A percentile compares a stretch with the other conserved stretches of the same genome.
Evolutionary conservation across 495 filamentous ascomycete genomes (phyloP).

Genomic region (Neurospora sp.): DNA sequence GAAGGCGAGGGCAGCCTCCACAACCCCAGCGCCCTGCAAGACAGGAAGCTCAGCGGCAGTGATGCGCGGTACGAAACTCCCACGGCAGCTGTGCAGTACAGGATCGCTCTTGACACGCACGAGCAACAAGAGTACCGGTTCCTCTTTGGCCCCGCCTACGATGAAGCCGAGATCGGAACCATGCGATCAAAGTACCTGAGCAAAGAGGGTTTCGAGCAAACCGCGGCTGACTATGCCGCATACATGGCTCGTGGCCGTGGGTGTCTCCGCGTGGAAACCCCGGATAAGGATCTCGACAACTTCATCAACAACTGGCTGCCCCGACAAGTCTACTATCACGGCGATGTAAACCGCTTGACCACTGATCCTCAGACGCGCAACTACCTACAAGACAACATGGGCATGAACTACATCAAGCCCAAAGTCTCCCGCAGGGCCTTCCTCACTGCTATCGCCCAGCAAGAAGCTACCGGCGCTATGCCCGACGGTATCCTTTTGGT

Average conservation of each 20-base stretch:
- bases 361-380: constrained; percentile 50
- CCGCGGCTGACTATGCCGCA: constrained; percentile 33
- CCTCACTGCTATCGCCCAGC: constrained; percentile 38
- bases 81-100: constrained; percentile 43
- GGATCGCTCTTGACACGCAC: constrained; percentile 24
- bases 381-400: constrained; percentile 51
- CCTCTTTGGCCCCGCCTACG: constrained; percentile 43
- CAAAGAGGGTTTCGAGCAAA: constrained; percentile 34
- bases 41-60: constrained; percentile 26
- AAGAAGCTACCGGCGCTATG: constrained; percentile 45
- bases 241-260: constrained; percentile 41
- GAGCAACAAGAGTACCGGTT: constrained; percentile 41
- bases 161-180: constrained; percentile 36
- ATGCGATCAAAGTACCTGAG: constrained; percentile 41
- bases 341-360: constrained; percentile 47
- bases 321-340: constrained; percentile 47
- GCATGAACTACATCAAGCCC: constrained; percentile 48
- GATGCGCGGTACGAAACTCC: constrained; percentile 48
- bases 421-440: constrained; percentile 37
- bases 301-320: constrained; percentile 51
- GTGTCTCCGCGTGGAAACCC: constrained; percentile 42
- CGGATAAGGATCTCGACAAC: constrained; percentile 45
- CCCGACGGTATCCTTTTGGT: constrained; percentile 44
- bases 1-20: constrained; percentile 49
- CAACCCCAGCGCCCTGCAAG: constrained; percentile 33